These are phyloP conservation scores for Claviceps sorghi DNA, from an alignment of 2,329 filamentous ascomycete genomes.

Conservation along the genomic window DNA sequence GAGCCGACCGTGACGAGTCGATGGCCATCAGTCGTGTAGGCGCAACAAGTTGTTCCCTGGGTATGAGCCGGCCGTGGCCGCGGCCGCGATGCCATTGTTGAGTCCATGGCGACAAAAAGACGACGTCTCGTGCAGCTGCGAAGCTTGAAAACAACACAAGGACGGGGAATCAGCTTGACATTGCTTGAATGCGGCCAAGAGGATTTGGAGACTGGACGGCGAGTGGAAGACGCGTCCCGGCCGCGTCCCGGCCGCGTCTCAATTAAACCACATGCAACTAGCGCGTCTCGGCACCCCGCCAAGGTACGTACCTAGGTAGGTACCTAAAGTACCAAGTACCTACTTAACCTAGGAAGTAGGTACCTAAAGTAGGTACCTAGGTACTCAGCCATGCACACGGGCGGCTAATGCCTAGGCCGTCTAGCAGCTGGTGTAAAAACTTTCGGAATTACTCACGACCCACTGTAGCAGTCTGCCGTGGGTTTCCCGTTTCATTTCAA, in stretches of 20 bases:
- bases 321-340: too few relatives aligned
- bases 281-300: neutral
- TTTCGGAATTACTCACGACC: too few relatives aligned
- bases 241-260: constrained; percentile 26
- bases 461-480: too few relatives aligned
- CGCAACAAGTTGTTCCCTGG: constrained; percentile 70
- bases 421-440: too few relatives aligned
- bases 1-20: constrained; percentile 83
- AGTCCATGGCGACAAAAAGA: constrained; percentile 15
- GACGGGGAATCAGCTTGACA: neutral
- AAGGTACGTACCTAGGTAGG: neutral
- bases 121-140: neutral
- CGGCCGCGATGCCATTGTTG: constrained; percentile 27
- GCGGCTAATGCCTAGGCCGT: too few relatives aligned
- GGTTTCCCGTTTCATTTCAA: neutral
- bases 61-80: constrained; percentile 62
- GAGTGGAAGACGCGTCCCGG: constrained; percentile 22
- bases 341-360: too few relatives aligned
- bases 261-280: constrained; percentile 3
- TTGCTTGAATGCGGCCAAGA: neutral
- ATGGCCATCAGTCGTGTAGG: constrained; percentile 78
- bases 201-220: neutral
- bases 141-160: neutral
- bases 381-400: too few relatives aligned
- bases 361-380: too few relatives aligned